Base-by-base conservation (phyloP, 495 filamentous ascomycete genomes). In the Mycothermus thermophilus region DNA sequence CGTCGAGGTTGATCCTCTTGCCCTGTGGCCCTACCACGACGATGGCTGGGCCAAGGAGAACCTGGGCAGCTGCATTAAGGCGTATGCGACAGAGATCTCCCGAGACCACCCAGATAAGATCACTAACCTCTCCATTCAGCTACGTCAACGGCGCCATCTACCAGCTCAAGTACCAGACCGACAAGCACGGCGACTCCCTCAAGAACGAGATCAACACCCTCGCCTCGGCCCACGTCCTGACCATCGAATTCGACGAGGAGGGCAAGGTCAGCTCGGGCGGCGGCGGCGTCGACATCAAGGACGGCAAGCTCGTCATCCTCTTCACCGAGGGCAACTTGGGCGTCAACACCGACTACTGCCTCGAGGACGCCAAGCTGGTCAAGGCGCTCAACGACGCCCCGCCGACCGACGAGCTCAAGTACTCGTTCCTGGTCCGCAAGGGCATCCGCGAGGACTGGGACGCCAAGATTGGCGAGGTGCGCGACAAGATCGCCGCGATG, bases 141-240 rank as follows among this genome's bases (percentile, higher is more conserved):
- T 71, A 71, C 40, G 38, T 71, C 27, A 47, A 60, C 3, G 50
- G 47, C 33, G 60, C 63, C 28, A 47, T 60, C 36, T 55, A 44
- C 16, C 50, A 54, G 28, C 38, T 71, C 40, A 54, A 57, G 32
- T 56, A 62, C 35, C 58, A 58, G 25, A 34, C 41, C 13, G 34
- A 35, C 16, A 35, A 43, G 13, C 51, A 57, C 44, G 57, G 52
- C 18, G 54, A 56, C 30, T 40, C 44, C 5, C 58, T 60, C 32
- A 47, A 54, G 31, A 43, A 46, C 10, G 67, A 73, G 44, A 44
- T 73, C 34, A 73, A 73, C 47, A 41, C 43, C 16, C 59, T 70
- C 32, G 55, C 51, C 46, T 36, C 50, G 22, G 51, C 53, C n/a
- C 62, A 66, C 38, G 43, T 54, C 30, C 38, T 69, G n/a, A 63